Evolutionary conservation across 768 basidiomycete species (phyloP).

Genomic region (Collybia sp.): DNA sequence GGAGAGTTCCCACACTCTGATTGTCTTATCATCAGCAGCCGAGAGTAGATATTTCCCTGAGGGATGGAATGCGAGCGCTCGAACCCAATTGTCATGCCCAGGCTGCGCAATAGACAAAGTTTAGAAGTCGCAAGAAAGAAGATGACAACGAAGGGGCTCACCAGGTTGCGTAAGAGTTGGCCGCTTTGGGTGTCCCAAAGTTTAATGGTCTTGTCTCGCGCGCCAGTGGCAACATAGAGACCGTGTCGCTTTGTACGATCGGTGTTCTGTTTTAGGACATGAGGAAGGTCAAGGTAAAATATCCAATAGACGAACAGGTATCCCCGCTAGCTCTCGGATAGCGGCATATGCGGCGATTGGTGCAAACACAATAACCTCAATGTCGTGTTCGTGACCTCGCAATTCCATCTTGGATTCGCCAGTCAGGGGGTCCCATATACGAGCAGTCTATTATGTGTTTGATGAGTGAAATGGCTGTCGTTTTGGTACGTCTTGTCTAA

Average conservation of each 20-base stretch:
- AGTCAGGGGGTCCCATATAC: slow-evolving; percentile 67
- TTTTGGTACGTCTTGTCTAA: slow-evolving; percentile 24
- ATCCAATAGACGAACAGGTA: slow-evolving; percentile 43
- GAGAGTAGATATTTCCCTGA: slow-evolving; percentile 88
- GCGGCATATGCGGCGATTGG: slow-evolving; percentile 71
- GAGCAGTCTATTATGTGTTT: slow-evolving; percentile 51
- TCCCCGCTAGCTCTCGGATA: slow-evolving; percentile 72
- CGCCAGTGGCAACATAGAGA: slow-evolving; percentile 72
- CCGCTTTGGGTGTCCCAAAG: slow-evolving; percentile 87
- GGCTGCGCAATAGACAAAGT: slow-evolving; percentile 29
- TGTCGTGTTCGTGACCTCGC: slow-evolving; percentile 83
- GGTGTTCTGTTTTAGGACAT: slow-evolving; percentile 33
- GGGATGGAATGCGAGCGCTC: slow-evolving; percentile 85
- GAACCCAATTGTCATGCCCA: slow-evolving; percentile 90
- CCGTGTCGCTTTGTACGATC: slow-evolving; percentile 47
- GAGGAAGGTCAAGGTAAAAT: slow-evolving; percentile 5
- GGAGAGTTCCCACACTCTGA: slow-evolving; percentile 85
- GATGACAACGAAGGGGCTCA: slow-evolving; percentile 25
- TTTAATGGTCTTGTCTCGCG: slow-evolving; percentile 88
- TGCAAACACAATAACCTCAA: slow-evolving; percentile 80
- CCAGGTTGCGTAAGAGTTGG: slow-evolving; percentile 74
- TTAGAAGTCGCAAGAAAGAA: slow-evolving; percentile 5
- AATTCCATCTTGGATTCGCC: slow-evolving; percentile 81
- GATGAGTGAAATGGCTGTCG: too few species aligned
- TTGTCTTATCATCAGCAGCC: slow-evolving; percentile 88